Percentiles rank a stretch among this genome's conserved stretches.
phyloP scores from a whole-genome alignment of 108 stramenopile genomes.

The Pseudonitzschia pungens region DNA sequence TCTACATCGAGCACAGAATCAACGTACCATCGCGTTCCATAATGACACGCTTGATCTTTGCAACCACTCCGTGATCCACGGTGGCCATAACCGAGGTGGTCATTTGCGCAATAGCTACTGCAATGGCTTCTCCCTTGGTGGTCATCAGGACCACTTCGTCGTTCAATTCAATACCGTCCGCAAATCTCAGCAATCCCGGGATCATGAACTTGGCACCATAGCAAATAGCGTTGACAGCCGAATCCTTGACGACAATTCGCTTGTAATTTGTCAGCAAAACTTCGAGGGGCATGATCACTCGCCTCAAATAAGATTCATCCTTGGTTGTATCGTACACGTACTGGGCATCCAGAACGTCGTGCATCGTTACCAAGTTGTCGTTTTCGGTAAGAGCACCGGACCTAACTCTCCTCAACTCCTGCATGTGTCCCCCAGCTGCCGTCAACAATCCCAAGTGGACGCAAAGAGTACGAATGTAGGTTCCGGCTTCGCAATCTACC shows the following conservation, averaged over 20 bases:
- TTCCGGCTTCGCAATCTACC: conserved; percentile 98
- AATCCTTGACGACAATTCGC: conserved; percentile 99
- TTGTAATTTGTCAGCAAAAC: conserved; percentile 95
- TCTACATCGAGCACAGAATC: too few species aligned
- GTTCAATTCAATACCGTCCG: conserved; percentile 95
- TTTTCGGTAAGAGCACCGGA: conserved; percentile 91
- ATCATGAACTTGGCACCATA: conserved; percentile 99
- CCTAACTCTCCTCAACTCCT: conserved; percentile 96
- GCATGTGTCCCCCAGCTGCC: conserved; percentile 99
- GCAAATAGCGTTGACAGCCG: conserved; percentile 99
- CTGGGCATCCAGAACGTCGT: conserved; percentile 99
- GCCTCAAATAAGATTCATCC: conserved; percentile 97
- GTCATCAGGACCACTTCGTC: conserved; percentile 99
- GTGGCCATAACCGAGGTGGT: conserved; percentile 99
- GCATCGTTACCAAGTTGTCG: conserved; percentile 97
- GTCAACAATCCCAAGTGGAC: conserved; percentile 97
- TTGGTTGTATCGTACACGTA: conserved; percentile 97
- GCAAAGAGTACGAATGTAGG: conserved; percentile 99
- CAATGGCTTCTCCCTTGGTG: conserved; percentile 99
- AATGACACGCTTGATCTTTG: conserved; percentile 99
- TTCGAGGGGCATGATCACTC: conserved; percentile 98
- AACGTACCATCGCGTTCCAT: conserved; percentile 98
- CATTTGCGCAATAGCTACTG: conserved; percentile 99
- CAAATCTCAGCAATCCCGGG: conserved; percentile 97
- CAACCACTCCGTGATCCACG: conserved; percentile 98